phyloP scores from a whole-genome alignment of 352 stramenopile genomes.

The Globisporangium orthogonon region DNA sequence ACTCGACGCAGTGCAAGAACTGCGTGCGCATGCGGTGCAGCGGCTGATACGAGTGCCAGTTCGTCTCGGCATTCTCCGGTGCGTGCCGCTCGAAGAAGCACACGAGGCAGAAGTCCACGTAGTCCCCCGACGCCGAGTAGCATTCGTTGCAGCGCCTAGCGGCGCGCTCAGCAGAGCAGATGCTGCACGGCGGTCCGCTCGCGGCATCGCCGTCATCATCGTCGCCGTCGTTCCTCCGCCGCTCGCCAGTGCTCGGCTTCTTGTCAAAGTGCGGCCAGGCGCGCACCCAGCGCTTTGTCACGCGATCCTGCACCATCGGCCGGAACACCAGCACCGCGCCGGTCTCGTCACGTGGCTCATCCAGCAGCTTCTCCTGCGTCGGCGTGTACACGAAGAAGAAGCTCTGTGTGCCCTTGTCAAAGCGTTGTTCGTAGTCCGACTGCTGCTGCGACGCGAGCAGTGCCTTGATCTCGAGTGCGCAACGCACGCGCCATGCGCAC shows the following conservation, averaged over 20 bases:
- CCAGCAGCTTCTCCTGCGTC: constrained; percentile 52
- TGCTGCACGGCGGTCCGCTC: constrained; percentile 25
- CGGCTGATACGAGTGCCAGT: constrained; percentile 59
- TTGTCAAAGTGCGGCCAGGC: constrained; percentile 55
- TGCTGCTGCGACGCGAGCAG: constrained; percentile 54
- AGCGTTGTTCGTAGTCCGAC: constrained; percentile 63
- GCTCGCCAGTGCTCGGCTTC: background rate
- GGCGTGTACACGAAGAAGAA: constrained; percentile 69
- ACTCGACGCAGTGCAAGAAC: constrained; percentile 72
- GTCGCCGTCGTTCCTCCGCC: background rate
- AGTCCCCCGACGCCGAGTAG: constrained; percentile 48
- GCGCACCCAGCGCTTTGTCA: constrained; percentile 64
- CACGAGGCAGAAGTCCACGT: constrained; percentile 63
- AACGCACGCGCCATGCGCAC: constrained; percentile 39
- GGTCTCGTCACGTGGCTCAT: constrained; percentile 48
- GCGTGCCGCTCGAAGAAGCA: constrained; percentile 67
- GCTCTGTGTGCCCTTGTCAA: constrained; percentile 37
- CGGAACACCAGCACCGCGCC: constrained; percentile 50
- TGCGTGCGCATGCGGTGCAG: constrained; percentile 28
- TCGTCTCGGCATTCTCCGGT: constrained; percentile 15
- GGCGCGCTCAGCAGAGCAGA: constrained; percentile 52
- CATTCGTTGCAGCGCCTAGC: constrained; percentile 68
- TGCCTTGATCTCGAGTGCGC: constrained; percentile 25
- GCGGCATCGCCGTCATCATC: constrained; percentile 12
- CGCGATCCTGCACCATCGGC: constrained; percentile 63